These are phyloP conservation scores for Pythium chondricola DNA, from an alignment of 352 stramenopile genomes.

Conservation along the genomic window DNA sequence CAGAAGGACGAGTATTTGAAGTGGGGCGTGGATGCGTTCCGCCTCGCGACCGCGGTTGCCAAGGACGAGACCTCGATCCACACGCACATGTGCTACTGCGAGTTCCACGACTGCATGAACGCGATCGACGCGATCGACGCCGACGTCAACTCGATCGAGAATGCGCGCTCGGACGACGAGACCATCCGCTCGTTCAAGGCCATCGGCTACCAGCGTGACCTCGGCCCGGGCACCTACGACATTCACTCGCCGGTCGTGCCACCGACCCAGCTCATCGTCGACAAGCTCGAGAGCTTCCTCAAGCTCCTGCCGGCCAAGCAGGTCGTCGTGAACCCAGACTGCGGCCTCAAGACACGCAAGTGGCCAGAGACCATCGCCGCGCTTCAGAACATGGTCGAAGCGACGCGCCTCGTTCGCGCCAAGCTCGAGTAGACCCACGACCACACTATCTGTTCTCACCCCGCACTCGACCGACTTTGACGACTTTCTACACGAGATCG, in stretches of 20 bases:
- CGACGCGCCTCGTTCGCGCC: constrained; percentile 64
- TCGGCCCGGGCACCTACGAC: constrained; percentile 91
- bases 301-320: constrained; percentile 68
- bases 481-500: neutral
- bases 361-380: constrained; percentile 89
- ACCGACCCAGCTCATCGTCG: constrained; percentile 80
- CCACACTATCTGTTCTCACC: constrained; percentile 11
- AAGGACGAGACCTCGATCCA: constrained; percentile 90
- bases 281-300: constrained; percentile 85
- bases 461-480: neutral
- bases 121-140: constrained; percentile 90
- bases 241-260: constrained; percentile 93
- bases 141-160: constrained; percentile 95
- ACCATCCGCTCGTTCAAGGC: constrained; percentile 86
- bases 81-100: constrained; percentile 96
- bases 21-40: constrained; percentile 83
- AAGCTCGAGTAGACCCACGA: constrained; percentile 25
- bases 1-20: constrained; percentile 83
- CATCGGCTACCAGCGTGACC: constrained; percentile 87
- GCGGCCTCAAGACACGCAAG: constrained; percentile 90
- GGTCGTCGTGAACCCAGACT: constrained; percentile 91
- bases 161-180: constrained; percentile 86
- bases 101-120: constrained; percentile 93
- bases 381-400: constrained; percentile 87
- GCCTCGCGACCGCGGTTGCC: constrained; percentile 79